These are phyloP conservation scores for Pholiota molesta DNA, from an alignment of 768 basidiomycete species.

Conservation along the genomic window DNA sequence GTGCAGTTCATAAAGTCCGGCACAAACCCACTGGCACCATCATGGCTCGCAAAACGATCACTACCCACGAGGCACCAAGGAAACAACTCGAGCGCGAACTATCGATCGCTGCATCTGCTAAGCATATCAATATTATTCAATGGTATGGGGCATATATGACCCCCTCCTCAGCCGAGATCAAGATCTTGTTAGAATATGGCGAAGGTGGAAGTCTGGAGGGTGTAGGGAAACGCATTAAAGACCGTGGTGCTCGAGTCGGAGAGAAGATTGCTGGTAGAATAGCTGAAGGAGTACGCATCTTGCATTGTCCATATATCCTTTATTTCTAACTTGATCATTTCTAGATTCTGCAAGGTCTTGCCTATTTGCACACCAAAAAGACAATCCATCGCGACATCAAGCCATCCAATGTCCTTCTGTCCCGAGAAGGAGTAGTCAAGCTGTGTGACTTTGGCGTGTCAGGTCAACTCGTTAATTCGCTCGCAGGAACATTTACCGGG, in stretches of 20 bases:
- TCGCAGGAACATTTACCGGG: constrained; percentile 96
- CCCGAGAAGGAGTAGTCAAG: constrained; percentile 87
- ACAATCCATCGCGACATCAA: constrained; percentile 98
- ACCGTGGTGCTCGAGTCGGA: constrained; percentile 75
- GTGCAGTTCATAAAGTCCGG: constrained; percentile 92
- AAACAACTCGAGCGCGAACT: constrained; percentile 94
- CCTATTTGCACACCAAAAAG: constrained; percentile 87
- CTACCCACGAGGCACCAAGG: constrained; percentile 86
- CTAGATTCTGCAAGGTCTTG: constrained; percentile 88
- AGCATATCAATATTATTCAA: constrained; percentile 84
- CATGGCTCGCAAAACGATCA: constrained; percentile 95
- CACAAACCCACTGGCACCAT: constrained; percentile 79
- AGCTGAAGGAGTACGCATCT: constrained; percentile 80
- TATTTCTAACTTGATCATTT: constrained; percentile 15
- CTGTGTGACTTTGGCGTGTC: constrained; percentile 97
- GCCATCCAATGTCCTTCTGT: constrained; percentile 90
- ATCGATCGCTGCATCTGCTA: constrained; percentile 82
- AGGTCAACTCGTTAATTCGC: constrained; percentile 88
- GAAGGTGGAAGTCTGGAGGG: constrained; percentile 91
- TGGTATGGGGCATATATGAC: constrained; percentile 94
- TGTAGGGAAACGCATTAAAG: constrained; percentile 82
- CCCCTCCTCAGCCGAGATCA: constrained; percentile 87
- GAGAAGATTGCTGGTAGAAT: constrained; percentile 91
- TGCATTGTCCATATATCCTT: constrained; percentile 9
- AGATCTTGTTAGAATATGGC: constrained; percentile 91